Evolutionary conservation across 2,329 filamentous ascomycete species (phyloP).

Genomic region (Aspergillus carbonarius): DNA sequence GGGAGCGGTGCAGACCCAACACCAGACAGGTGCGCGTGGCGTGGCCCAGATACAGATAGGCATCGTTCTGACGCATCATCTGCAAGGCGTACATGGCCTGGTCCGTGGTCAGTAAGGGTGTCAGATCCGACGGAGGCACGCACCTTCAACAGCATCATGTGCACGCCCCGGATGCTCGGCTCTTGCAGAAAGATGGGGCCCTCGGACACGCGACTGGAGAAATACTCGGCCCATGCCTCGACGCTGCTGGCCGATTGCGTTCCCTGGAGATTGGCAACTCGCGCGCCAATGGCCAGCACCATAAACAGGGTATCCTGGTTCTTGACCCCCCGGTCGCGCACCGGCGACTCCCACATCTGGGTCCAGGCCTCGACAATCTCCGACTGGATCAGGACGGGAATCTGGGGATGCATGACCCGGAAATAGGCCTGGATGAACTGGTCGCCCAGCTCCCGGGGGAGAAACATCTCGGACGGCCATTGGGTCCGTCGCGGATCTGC

Average conservation of each 20-base stretch:
- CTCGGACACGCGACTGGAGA: slow-evolving; percentile 9
- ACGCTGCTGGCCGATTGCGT: slow-evolving; percentile 7
- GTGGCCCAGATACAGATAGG: slow-evolving; percentile 16
- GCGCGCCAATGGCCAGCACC: slow-evolving; percentile 16
- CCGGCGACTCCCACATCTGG: slow-evolving; percentile 16
- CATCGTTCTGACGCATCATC: slow-evolving; percentile 20
- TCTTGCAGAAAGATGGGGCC: slow-evolving; percentile 14
- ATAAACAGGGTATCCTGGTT: slow-evolving; percentile 16
- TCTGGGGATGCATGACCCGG: slow-evolving; percentile 15
- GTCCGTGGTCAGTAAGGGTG: too few species aligned
- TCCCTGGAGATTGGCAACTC: slow-evolving; percentile 8
- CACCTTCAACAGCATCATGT: slow-evolving; percentile 17
- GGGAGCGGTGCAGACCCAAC: slow-evolving; percentile 15
- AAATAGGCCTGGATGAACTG: slow-evolving; percentile 16
- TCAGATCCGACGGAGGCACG: neutral
- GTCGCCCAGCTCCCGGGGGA: slow-evolving; percentile 8
- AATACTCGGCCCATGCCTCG: slow-evolving; percentile 15
- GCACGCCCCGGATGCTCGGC: slow-evolving; percentile 9
- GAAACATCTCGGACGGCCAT: slow-evolving; percentile 9
- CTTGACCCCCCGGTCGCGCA: slow-evolving; percentile 4
- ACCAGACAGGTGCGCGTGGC: slow-evolving; percentile 14
- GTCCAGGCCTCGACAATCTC: slow-evolving; percentile 13
- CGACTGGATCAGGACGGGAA: slow-evolving; percentile 11
- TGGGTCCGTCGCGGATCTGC: slow-evolving; percentile 1
- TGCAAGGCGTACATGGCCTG: slow-evolving; percentile 18